Evolutionary conservation across 129 eudicot species (phyloP), one percentile per base, ranked within the genome.

Genomic region (Pseudognaphalium luteoalbum): DNA sequence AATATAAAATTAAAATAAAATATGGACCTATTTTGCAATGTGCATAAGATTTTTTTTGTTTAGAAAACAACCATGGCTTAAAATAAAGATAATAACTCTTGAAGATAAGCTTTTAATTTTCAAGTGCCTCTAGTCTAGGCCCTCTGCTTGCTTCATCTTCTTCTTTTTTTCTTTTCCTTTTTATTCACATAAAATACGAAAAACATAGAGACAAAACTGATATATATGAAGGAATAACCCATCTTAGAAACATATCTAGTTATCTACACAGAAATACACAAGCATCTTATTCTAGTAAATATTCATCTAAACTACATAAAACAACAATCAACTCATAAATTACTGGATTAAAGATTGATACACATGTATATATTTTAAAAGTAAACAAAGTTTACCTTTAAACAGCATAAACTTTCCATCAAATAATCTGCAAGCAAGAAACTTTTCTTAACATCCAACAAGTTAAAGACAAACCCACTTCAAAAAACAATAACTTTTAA

Each of bases 321-420:
- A 44, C 51, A 79, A 28, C 57, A 66, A 32, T 37, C 19, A 65
- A 60, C 56, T 61, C 22, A 25, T 3, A 71, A 58, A 64, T 20
- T 11, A 44, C 52, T 44, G 52, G 52, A 44, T 44, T 44, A 44
- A 2, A 44, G 2, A 44, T 16, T 2, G 17, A 2, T 2, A 44
- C 7, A 42, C 10, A 16, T 44, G 15, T 44, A 11, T 44, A 44
- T 44, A 44, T 44, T 44, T 12, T 0, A 44, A 12, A 44, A 3
- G 16, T 12, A 12, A 4, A 16, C 32, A 80, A 37, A 12, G 52
- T 67, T 71, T 83, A 88, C 93, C 93, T 84, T 79, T 50, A 78
- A 72, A 78, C 87, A 86, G 80, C 84, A 81, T 70, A 86, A 80
- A 28, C 78, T 78, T 10, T 77, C 93, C 93, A 88, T 88, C 81